Percentiles rank a stretch among this genome's conserved stretches.
Conservation (phyloP, 352 stramenopile species). For the Phytophthora nicotianae region DNA sequence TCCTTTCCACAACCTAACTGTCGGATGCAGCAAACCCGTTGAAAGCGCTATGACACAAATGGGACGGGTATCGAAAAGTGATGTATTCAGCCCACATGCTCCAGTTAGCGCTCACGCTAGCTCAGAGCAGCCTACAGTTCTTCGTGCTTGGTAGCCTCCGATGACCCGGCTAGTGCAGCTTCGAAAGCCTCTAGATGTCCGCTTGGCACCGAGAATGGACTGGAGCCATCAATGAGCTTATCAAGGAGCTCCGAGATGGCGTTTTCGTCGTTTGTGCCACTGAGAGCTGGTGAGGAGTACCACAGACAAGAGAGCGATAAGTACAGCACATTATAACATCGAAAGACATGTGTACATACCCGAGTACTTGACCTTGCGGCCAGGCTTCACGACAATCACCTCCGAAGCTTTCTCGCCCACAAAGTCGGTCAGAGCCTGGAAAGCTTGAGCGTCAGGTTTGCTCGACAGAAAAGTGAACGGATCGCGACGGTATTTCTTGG, state of each 20-base stretch:
- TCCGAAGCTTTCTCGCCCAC: conserved; percentile 33
- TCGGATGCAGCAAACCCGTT: background rate
- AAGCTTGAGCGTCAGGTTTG: conserved; percentile 36
- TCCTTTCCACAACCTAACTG: background rate
- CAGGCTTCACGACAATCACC: conserved; percentile 67
- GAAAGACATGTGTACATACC: conserved; percentile 38
- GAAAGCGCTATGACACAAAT: background rate
- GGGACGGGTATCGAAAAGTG: background rate
- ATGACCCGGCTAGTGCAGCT: conserved; percentile 18
- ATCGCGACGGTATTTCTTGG: conserved; percentile 82
- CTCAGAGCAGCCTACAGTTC: conserved; percentile 24
- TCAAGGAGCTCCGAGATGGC: conserved; percentile 58
- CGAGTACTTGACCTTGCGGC: conserved; percentile 63
- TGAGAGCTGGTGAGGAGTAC: conserved; percentile 38
- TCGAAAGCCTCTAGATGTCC: conserved; percentile 33
- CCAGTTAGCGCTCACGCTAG: background rate
- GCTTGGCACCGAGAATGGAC: conserved; percentile 40
- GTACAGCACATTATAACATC: background rate
- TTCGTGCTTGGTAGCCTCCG: conserved; percentile 30
- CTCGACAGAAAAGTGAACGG: conserved; percentile 68
- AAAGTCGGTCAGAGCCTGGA: conserved; percentile 47
- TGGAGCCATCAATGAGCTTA: conserved; percentile 71
- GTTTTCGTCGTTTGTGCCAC: conserved; percentile 33
- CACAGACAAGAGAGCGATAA: conserved; percentile 16
- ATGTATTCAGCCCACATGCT: background rate